Conservation (phyloP, 176 grass and related monocot genomes). For the Thalia dealbata region DNA sequence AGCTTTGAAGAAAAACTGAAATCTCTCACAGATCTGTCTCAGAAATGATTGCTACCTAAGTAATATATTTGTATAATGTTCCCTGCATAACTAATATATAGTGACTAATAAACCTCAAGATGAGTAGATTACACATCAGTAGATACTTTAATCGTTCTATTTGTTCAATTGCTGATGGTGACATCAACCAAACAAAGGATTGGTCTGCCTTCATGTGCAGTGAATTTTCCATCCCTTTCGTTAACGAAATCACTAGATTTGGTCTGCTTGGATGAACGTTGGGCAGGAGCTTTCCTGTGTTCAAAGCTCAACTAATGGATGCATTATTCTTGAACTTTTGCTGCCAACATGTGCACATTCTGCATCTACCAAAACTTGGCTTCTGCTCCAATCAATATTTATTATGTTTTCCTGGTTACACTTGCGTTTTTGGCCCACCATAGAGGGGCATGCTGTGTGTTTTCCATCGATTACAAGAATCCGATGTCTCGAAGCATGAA, state of each 20-base stretch:
- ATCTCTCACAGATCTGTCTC: too few species aligned
- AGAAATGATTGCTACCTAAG: too few species aligned
- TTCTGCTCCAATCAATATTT: neutral
- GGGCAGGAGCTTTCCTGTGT: neutral
- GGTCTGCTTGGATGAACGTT: neutral
- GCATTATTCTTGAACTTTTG: neutral
- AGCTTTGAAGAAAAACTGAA: too few species aligned
- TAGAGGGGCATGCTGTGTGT: neutral
- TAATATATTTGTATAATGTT: neutral
- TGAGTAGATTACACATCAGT: constrained; percentile 1
- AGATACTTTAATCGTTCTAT: neutral
- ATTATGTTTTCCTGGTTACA: neutral
- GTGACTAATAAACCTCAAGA: neutral
- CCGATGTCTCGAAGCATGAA: neutral
- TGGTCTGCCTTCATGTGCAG: neutral
- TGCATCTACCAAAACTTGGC: neutral
- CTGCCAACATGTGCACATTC: neutral
- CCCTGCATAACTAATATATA: neutral
- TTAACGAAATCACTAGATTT: too few species aligned
- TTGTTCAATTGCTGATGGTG: neutral
- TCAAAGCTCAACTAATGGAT: neutral
- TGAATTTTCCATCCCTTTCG: neutral
- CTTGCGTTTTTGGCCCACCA: neutral
- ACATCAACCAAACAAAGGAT: neutral
- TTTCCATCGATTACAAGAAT: neutral